phyloP scores from a whole-genome alignment of 345 rosid genomes.

The Eucalyptus tenuipes region DNA sequence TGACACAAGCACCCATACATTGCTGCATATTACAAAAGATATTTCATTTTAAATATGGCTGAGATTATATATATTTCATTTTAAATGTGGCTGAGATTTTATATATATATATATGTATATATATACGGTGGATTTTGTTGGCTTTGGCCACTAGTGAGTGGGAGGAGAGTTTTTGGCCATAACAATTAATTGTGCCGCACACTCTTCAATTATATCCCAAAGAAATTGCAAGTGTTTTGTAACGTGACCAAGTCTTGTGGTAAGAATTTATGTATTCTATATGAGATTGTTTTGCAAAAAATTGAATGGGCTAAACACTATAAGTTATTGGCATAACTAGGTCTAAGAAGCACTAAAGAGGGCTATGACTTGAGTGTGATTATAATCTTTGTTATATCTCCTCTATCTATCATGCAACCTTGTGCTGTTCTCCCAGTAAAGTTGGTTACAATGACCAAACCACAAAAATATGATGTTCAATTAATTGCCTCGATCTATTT shows the following conservation, averaged over 20 bases:
- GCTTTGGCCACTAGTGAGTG: no score
- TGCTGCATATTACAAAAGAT: neutral
- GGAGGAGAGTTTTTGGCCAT: no score
- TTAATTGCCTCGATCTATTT: no score
- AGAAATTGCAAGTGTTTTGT: neutral
- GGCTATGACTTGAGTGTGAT: no score
- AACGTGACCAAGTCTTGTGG: neutral
- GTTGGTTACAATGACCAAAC: no score
- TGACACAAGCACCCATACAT: neutral
- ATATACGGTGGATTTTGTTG: no score
- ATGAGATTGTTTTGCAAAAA: neutral
- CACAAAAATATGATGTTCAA: no score
- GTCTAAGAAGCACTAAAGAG: neutral
- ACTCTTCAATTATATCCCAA: neutral
- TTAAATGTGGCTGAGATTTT: neutral
- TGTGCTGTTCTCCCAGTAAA: no score
- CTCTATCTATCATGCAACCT: no score
- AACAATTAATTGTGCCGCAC: neutral
- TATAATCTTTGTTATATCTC: no score
- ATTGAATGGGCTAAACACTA: neutral
- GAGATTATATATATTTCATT: neutral
- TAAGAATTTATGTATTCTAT: neutral
- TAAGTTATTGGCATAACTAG: neutral
- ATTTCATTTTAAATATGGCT: neutral
- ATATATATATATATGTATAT: no score